Base-by-base conservation (phyloP, 139 green algal genomes). In the Chlorella vulgaris region DNA sequence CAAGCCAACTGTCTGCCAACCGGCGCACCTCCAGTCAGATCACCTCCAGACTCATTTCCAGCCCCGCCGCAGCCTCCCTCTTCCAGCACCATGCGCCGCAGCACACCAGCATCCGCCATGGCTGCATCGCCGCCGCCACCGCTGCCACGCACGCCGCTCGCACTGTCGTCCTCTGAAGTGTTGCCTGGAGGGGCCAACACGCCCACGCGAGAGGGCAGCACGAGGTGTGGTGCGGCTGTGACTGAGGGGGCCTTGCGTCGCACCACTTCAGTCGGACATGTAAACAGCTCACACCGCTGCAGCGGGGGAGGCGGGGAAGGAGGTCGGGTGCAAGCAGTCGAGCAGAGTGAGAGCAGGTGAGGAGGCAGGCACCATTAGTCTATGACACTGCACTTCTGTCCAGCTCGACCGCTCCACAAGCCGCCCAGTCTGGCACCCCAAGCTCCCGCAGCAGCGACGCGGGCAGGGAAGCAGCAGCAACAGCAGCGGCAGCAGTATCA, bases 211-310 rank as follows among this genome's bases (percentile, higher is more conserved):
- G 40, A 63, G 35, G 77, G 77, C 65, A 82, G 81, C 61, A 86
- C 31, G 2, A 82, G 0, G 2, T 39, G 43, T 43, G 29, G 47
- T 8, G 38, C 7, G 31, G 15, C 55, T 40, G 71, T 28, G 31
- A 71, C 58, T n/a, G 40, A 35, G 42, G 82, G 65, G 33, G 77
- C 66, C 21, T 70, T 38, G 18, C 51, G 51, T 40, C 60, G 36
- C 18, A 84, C 55, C 4, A 29, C 28, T 10, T 66, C 42, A 4
- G 35, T 31, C 39, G 36, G 18, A 38, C 63, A 84, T 5, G 84
- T 88, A 76, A 70, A 85, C 51, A 88, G 84, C 28, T 82, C 42
- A 39, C 63, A 80, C n/a, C 60, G 69, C 76, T 84, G 75, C 81
- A 36, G 29, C 8, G 35, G 21, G 69, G 28, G 10, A 22, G 28